These are phyloP conservation scores for Phytophthora quininea DNA, from an alignment of 352 stramenopile genomes.

Conservation along the genomic window DNA sequence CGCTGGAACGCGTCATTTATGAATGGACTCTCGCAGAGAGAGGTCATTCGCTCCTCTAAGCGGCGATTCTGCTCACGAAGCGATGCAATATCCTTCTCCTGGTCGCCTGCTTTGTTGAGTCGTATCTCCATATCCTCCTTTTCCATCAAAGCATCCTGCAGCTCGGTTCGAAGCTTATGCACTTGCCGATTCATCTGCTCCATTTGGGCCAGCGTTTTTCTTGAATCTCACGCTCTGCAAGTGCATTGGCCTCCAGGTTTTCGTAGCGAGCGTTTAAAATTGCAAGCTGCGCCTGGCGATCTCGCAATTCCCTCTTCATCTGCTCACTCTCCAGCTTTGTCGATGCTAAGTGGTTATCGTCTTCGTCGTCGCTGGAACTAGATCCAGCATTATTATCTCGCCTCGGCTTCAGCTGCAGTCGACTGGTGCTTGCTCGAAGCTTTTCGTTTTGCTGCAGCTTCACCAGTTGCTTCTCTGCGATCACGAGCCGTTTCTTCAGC, in stretches of 20 bases:
- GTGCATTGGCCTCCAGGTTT: constrained; percentile 83
- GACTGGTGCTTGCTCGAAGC: constrained; percentile 32
- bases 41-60: constrained; percentile 91
- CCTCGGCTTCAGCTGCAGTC: constrained; percentile 11
- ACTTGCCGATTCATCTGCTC: constrained; percentile 93
- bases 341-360: constrained; percentile 15
- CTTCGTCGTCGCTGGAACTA: constrained; percentile 33
- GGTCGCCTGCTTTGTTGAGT: constrained; percentile 63
- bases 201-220: constrained; percentile 88
- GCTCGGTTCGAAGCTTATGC: constrained; percentile 82
- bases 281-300: constrained; percentile 80
- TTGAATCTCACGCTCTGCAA: constrained; percentile 88
- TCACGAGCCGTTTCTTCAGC: constrained; percentile 71
- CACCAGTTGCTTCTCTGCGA: constrained; percentile 73
- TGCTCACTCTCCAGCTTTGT: constrained; percentile 53
- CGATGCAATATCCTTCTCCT: constrained; percentile 81
- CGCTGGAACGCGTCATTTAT: constrained; percentile 92
- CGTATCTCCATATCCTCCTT: constrained; percentile 81
- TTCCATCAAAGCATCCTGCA: constrained; percentile 80
- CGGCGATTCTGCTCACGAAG: constrained; percentile 84
- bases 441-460: constrained; percentile 75
- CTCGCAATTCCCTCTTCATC: constrained; percentile 75
- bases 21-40: constrained; percentile 93
- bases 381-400: constrained; percentile 49
- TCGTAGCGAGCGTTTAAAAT: constrained; percentile 91